Evolutionary conservation across 495 filamentous ascomycete species (phyloP), one percentile per base, ranked within the genome.

Genomic region (Clavariopsis aquatica): DNA sequence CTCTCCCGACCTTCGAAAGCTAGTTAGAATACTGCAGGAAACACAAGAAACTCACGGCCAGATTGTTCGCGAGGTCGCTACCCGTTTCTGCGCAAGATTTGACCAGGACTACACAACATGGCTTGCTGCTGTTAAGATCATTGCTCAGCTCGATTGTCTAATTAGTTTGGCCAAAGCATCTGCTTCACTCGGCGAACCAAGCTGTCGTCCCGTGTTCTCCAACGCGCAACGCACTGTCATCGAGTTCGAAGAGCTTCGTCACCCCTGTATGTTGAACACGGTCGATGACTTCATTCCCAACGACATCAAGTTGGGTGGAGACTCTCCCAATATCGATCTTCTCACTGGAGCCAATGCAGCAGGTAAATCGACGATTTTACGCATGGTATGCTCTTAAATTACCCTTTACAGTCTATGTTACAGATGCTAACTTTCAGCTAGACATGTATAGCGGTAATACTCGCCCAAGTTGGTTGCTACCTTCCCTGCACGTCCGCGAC

Each of bases 391-490:
- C 76, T 29, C 31, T 43, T 47, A n/a, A n/a, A n/a, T 31, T 20
- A 10, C 51, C 20, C 24, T 29, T 22, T 23, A 29, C 26, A 20
- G 28, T 49, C 57, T 9, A 45, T 58, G 57, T 17, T 9, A 27
- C 23, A 28, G 41, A 56, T 63, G 53, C 64, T 74, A 53, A 74
- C 31, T 26, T 28, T 20, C 31, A 29, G 57, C 34, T 75, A 87
- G 85, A 92, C 93, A 34, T 99, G 94, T 73, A 87, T 93, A 62
- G 94, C 94, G 1, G 93, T 96, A 52, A 97, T 99, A 71, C 92
- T 99, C 87, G 94, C 94, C n/a, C 94, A 99, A 71, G 89, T 99
- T 23, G 94, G 94, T 62, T 96, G 93, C 77, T 90, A 96, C 69
- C 85, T 99, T 3, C 94, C 94, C 22, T 91, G 89, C 67, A 77